phyloP scores from a whole-genome alignment of 768 basidiomycete genomes.

The Kwoniella sp. region DNA sequence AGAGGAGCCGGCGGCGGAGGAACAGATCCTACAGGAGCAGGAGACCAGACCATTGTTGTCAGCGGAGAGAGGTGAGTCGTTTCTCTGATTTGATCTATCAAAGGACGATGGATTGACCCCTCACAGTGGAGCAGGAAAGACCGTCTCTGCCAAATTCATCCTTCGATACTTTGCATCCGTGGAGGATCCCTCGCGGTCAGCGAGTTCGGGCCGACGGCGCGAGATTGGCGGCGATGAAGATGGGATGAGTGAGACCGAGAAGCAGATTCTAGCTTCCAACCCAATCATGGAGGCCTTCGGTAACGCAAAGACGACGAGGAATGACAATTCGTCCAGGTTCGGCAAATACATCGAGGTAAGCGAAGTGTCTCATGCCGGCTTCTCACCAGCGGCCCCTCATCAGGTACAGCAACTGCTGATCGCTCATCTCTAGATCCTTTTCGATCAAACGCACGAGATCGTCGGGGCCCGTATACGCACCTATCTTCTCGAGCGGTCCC shows the following conservation, averaged over 20 bases:
- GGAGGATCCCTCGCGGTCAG: slow-evolving; percentile 68
- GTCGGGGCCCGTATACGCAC: slow-evolving; percentile 98
- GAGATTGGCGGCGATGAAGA: slow-evolving; percentile 41
- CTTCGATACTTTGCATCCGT: slow-evolving; percentile 98
- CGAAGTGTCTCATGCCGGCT: slow-evolving; percentile 1
- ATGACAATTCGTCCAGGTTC: slow-evolving; percentile 98
- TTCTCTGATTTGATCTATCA: background rate
- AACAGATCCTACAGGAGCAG: slow-evolving; percentile 60
- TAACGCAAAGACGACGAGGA: slow-evolving; percentile 97
- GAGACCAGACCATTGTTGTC: slow-evolving; percentile 96
- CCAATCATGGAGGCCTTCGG: slow-evolving; percentile 98
- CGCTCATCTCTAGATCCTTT: slow-evolving; percentile 67
- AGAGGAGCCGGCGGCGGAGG: slow-evolving; percentile 53
- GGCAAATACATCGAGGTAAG: slow-evolving; percentile 98
- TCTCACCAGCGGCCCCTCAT: too few species aligned
- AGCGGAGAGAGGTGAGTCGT: slow-evolving; percentile 82
- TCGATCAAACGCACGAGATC: slow-evolving; percentile 91
- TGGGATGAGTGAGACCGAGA: slow-evolving; percentile 79
- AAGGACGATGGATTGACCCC: too few species aligned
- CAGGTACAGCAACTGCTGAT: too few species aligned
- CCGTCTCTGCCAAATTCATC: slow-evolving; percentile 98
- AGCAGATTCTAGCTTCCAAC: slow-evolving; percentile 97
- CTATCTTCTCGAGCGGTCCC: slow-evolving; percentile 92
- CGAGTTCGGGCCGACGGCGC: slow-evolving; percentile 68
- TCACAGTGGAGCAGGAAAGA: slow-evolving; percentile 93